These are phyloP conservation scores for Antitrichia curtipendula DNA, from an alignment of 225 moss, liverwort and hornwort genomes.

Conservation along the genomic window DNA sequence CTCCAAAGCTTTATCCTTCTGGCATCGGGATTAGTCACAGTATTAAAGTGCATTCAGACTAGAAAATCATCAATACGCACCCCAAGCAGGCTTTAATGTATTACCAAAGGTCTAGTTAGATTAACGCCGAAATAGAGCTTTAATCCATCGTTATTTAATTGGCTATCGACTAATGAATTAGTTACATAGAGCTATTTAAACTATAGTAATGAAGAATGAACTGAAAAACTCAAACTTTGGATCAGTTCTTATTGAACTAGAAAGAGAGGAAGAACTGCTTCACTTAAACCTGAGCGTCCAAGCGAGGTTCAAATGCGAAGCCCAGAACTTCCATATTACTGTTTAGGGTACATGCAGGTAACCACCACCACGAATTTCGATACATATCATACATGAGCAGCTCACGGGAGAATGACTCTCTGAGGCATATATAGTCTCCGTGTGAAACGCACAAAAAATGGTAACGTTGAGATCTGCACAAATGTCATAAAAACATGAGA, in stretches of 20 bases:
- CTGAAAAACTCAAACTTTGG: background rate
- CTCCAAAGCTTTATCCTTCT: background rate
- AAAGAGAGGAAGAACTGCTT: background rate
- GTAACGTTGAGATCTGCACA: slow-evolving; percentile 33
- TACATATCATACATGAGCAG: slow-evolving; percentile 82
- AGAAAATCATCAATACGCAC: background rate
- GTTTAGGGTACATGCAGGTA: slow-evolving; percentile 59
- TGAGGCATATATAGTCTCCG: slow-evolving; percentile 77
- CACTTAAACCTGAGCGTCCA: slow-evolving; percentile 57
- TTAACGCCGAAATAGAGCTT: background rate
- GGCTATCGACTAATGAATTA: background rate
- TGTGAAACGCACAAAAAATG: slow-evolving; percentile 67
- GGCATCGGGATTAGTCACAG: background rate
- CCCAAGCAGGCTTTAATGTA: background rate
- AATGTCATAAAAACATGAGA: background rate
- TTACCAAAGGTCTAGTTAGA: background rate
- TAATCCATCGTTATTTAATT: background rate
- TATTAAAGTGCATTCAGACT: background rate
- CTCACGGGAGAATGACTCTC: slow-evolving; percentile 57
- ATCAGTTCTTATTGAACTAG: background rate
- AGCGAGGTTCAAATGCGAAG: slow-evolving; percentile 65
- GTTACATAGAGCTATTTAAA: background rate
- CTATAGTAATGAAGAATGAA: background rate
- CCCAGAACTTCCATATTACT: slow-evolving; percentile 50
- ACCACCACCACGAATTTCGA: slow-evolving; percentile 88